phyloP scores from a whole-genome alignment of 352 stramenopile genomes.

The Phytophthora podocarpi region DNA sequence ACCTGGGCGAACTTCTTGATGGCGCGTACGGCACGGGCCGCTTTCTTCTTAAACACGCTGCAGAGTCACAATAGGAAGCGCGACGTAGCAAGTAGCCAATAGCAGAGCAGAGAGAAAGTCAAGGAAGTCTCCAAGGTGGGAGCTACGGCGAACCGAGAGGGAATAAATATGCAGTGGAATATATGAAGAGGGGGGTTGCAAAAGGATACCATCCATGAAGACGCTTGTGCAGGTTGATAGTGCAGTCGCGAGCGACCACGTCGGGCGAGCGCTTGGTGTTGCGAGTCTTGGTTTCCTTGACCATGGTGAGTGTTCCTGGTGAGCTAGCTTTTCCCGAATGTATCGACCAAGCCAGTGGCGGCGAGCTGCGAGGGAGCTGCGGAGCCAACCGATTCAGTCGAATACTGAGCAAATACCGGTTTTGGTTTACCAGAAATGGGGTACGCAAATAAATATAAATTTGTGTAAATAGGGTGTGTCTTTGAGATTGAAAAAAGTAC shows the following conservation, averaged over 20 bases:
- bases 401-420: constrained; percentile 20
- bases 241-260: constrained; percentile 98
- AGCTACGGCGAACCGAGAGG: constrained; percentile 64
- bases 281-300: constrained; percentile 89
- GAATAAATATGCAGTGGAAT: constrained; percentile 6
- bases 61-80: constrained; percentile 25
- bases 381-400: constrained; percentile 39
- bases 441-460: not conserved
- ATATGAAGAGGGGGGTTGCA: constrained; percentile 50
- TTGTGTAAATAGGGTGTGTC: not conserved
- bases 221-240: constrained; percentile 99
- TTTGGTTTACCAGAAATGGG: not conserved
- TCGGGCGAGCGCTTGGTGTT: constrained; percentile 91
- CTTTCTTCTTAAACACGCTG: constrained; percentile 98
- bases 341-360: constrained; percentile 11
- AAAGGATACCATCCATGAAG: constrained; percentile 93
- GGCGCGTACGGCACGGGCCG: constrained; percentile 96
- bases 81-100: constrained; percentile 8
- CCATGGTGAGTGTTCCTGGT: constrained; percentile 66
- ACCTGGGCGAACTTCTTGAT: constrained; percentile 98
- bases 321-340: constrained; percentile 54
- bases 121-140: constrained; percentile 90
- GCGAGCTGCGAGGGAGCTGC: not conserved
- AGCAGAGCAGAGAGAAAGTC: constrained; percentile 50
- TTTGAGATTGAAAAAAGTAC: too few species aligned